Conservation (phyloP, 225 moss, liverwort and hornwort species). For the Sphagnum contortum region DNA sequence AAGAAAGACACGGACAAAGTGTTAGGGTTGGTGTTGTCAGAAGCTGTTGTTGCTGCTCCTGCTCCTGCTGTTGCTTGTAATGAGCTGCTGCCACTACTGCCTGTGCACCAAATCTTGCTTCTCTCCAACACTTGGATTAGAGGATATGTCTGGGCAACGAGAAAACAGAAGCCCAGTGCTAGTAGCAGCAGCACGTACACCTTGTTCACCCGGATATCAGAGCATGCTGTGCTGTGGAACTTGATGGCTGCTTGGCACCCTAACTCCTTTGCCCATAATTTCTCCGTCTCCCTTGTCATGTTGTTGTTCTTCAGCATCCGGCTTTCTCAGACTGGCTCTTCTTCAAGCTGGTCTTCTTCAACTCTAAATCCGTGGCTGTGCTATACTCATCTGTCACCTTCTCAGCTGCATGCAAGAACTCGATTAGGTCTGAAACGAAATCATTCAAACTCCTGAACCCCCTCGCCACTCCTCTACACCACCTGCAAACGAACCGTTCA, state of each 20-base stretch:
- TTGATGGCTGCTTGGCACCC: constrained; percentile 43
- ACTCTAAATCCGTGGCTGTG: no score
- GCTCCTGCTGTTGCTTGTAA: background rate
- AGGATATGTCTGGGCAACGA: constrained; percentile 31
- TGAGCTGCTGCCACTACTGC: background rate
- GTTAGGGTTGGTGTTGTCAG: background rate
- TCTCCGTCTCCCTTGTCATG: constrained; percentile 20
- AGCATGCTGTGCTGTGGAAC: constrained; percentile 34
- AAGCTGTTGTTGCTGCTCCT: no score
- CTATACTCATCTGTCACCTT: no score
- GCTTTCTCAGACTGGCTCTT: no score
- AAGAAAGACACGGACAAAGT: constrained; percentile 4
- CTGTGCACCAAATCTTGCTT: constrained; percentile 16
- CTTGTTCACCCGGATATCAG: constrained; percentile 28
- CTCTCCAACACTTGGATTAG: constrained; percentile 10
- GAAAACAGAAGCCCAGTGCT: constrained; percentile 16
- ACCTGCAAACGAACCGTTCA: no score
- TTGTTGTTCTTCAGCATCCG: no score
- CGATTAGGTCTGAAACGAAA: no score
- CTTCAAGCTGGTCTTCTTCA: no score
- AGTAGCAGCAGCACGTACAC: constrained; percentile 23
- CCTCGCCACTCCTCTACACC: no score
- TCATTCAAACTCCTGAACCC: no score
- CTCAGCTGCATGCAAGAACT: no score
- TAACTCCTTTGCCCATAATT: constrained; percentile 34